phyloP scores from a whole-genome alignment of 495 filamentous ascomycete species.

The Aspergillus nanangensis region DNA sequence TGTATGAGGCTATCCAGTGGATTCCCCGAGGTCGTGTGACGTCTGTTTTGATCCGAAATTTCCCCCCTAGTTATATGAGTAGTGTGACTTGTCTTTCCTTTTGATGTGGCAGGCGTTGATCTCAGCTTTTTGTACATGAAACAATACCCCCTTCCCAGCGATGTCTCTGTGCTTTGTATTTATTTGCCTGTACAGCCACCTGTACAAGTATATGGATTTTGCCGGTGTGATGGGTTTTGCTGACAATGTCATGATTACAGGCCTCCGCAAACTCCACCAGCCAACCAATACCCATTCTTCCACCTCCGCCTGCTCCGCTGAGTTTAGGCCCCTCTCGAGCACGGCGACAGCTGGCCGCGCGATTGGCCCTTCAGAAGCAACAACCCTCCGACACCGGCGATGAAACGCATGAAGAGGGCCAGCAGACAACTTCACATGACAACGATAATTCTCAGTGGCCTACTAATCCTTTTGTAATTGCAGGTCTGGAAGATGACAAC shows the following conservation, averaged over 20 bases:
- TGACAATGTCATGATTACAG: conserved; percentile 11
- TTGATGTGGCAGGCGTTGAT: too few species aligned
- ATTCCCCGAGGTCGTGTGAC: conserved; percentile 14
- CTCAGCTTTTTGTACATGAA: conserved; percentile 4
- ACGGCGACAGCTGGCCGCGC: conserved; percentile 75
- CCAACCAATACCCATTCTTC: conserved; percentile 43
- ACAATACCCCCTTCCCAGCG: too few species aligned
- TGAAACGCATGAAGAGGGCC: conserved; percentile 14
- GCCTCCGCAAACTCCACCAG: conserved; percentile 31
- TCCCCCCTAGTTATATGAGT: conserved; percentile 13
- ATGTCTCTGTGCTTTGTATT: too few species aligned
- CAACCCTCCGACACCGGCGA: conserved; percentile 42
- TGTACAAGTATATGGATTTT: too few species aligned
- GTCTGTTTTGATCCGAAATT: conserved; percentile 5
- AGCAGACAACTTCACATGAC: conserved; percentile 6
- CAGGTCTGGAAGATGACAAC: conserved; percentile 40
- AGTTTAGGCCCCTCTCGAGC: conserved; percentile 85
- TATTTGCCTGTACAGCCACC: too few species aligned
- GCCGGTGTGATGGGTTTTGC: too few species aligned
- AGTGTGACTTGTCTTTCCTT: conserved; percentile 8
- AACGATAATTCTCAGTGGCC: conserved; percentile 31
- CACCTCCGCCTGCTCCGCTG: conserved; percentile 44
- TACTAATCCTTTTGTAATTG: conserved; percentile 40
- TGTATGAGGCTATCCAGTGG: conserved; percentile 14
- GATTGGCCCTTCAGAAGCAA: conserved; percentile 75